Evolutionary conservation across 2,329 filamentous ascomycete species (phyloP).

Genomic region (Knoxdaviesia capensis): DNA sequence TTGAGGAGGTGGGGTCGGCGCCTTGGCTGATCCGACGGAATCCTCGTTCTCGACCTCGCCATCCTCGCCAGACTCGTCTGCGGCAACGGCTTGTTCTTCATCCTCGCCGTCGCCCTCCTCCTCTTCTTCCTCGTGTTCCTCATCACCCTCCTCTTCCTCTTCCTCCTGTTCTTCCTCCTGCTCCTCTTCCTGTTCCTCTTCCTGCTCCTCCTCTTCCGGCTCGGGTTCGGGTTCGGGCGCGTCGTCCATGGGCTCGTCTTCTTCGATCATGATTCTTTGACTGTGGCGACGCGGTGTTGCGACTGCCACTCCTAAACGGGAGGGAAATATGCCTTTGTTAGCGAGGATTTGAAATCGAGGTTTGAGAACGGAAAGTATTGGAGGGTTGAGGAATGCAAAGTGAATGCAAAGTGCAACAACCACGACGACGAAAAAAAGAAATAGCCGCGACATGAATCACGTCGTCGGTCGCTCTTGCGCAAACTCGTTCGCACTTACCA

Average conservation of each 20-base stretch:
- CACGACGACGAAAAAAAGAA: too few species aligned
- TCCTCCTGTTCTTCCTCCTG: slow-evolving; percentile 4
- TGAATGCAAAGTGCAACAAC: too few species aligned
- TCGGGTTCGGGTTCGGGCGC: not conserved
- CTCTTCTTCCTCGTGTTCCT: slow-evolving; percentile 24
- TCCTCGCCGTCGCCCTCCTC: slow-evolving; percentile 23
- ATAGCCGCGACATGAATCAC: too few species aligned
- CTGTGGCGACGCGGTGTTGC: too few species aligned
- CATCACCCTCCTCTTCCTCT: slow-evolving; percentile 3
- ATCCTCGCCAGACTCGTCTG: slow-evolving; percentile 14
- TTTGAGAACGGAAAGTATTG: too few species aligned
- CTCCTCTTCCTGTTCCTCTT: slow-evolving; percentile 2
- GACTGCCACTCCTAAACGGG: too few species aligned
- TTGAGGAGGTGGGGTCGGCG: slow-evolving; percentile 34
- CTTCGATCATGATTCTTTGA: not conserved
- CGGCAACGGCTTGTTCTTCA: slow-evolving; percentile 15
- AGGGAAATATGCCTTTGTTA: too few species aligned
- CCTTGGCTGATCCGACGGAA: slow-evolving; percentile 19
- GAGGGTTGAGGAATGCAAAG: too few species aligned
- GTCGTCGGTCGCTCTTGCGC: too few species aligned
- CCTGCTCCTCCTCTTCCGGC: slow-evolving; percentile 2
- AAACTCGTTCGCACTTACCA: slow-evolving; percentile 17
- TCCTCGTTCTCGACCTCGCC: slow-evolving; percentile 16
- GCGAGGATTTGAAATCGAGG: too few species aligned
- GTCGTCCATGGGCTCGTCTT: not conserved